A percentile compares a stretch with the other conserved stretches of the same genome.
Conservation (phyloP, 768 basidiomycete species). For the Pisolithus albus region DNA sequence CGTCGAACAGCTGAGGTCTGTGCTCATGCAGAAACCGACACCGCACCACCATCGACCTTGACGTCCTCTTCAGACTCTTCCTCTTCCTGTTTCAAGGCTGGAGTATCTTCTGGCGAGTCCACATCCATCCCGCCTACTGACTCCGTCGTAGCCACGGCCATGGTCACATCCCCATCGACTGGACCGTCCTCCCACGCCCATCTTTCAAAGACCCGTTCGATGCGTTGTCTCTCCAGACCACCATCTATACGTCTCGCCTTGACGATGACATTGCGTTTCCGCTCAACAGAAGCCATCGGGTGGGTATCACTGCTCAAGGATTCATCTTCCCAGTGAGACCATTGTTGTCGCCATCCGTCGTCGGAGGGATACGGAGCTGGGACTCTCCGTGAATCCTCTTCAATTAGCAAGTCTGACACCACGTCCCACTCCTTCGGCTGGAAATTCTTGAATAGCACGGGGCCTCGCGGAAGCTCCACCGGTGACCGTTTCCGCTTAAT, state of each 20-base stretch:
- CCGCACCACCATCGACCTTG: constrained; percentile 6
- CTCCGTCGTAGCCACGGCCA: constrained; percentile 17
- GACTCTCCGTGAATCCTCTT: constrained; percentile 33
- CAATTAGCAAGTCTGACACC: constrained; percentile 36
- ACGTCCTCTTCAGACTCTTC: constrained; percentile 5
- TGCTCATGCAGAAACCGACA: constrained; percentile 9
- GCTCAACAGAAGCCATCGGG: constrained; percentile 34
- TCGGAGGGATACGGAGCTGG: constrained; percentile 36
- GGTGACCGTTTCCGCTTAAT: constrained; percentile 37
- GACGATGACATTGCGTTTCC: constrained; percentile 43
- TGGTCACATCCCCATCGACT: constrained; percentile 26
- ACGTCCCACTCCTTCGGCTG: constrained; percentile 62
- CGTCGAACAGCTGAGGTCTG: constrained; percentile 1
- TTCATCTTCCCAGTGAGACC: constrained; percentile 31
- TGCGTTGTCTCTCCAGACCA: constrained; percentile 63
- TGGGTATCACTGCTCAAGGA: constrained; percentile 23
- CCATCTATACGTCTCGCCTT: constrained; percentile 50
- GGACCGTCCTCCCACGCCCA: constrained; percentile 48
- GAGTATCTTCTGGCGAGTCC: neutral
- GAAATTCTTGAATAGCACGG: constrained; percentile 54
- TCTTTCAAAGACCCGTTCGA: constrained; percentile 60
- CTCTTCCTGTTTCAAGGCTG: constrained; percentile 6
- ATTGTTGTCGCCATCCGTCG: constrained; percentile 40
- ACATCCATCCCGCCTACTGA: constrained; percentile 4
- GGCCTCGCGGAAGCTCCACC: constrained; percentile 12